Evolutionary conservation across 169 alveolate species (phyloP).

Genomic region (Neospora caninum): DNA sequence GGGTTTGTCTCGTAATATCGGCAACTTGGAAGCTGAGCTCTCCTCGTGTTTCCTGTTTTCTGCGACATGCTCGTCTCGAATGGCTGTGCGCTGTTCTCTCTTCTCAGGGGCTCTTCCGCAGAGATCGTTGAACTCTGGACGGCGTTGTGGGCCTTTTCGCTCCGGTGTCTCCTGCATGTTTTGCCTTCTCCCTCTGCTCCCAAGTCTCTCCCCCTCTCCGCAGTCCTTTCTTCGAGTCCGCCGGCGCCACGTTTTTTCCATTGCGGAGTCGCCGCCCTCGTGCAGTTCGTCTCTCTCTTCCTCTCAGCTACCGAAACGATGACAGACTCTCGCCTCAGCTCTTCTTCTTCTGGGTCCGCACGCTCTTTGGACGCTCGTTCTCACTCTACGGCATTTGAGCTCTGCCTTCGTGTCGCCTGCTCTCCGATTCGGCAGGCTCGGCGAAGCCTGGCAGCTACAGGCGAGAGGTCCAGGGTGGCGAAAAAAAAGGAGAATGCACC

Average conservation of each 20-base stretch:
- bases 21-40: no score
- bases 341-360: neutral
- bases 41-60: no score
- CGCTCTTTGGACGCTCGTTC: neutral
- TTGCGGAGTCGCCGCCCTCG: no score
- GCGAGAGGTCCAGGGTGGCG: no score
- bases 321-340: neutral
- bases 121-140: neutral
- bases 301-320: neutral
- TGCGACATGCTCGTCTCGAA: no score
- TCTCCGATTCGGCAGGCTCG: neutral
- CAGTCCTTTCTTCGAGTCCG: no score
- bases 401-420: neutral
- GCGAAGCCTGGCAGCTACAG: neutral
- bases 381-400: neutral
- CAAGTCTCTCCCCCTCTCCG: no score
- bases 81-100: no score
- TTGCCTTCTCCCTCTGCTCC: neutral
- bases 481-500: no score
- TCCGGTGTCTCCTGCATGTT: neutral
- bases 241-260: no score
- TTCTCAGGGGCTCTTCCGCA: neutral
- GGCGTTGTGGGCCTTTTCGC: neutral
- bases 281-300: no score
- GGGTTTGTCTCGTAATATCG: no score